Conservation (phyloP, 2,329 filamentous ascomycete species). For the Ophiosphaerella korrae region DNA sequence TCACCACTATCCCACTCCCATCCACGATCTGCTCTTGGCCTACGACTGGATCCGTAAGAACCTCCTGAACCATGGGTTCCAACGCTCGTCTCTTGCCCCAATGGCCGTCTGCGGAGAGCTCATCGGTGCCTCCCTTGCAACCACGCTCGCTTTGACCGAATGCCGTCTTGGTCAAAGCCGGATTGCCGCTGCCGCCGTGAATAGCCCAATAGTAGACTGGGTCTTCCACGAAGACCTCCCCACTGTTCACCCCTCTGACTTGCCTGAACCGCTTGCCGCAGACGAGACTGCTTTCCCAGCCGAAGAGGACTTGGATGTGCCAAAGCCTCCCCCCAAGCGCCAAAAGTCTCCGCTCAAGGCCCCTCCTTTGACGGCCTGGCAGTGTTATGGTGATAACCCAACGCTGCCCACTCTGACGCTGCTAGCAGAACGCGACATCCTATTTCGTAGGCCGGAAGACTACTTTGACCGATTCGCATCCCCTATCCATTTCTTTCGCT, state of each 20-base stretch:
- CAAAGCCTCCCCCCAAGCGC: slow-evolving; percentile 12
- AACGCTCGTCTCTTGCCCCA: slow-evolving; percentile 31
- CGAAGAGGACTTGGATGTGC: slow-evolving; percentile 32
- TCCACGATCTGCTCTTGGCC: slow-evolving; percentile 54
- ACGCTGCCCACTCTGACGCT: slow-evolving; percentile 38
- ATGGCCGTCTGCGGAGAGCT: slow-evolving; percentile 56
- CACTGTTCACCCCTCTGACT: slow-evolving; percentile 19
- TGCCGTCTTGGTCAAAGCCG: slow-evolving; percentile 48
- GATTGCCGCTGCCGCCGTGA: slow-evolving; percentile 53
- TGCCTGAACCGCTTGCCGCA: slow-evolving; percentile 35
- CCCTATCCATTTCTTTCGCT: slow-evolving; percentile 57
- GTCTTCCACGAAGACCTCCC: slow-evolving; percentile 47
- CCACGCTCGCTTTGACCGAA: slow-evolving; percentile 57
- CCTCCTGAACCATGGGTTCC: slow-evolving; percentile 30
- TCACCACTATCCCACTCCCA: slow-evolving; percentile 51
- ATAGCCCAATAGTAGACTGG: slow-evolving; percentile 57
- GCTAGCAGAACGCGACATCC: slow-evolving; percentile 37
- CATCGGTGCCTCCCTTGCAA: slow-evolving; percentile 54
- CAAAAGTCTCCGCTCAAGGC: slow-evolving; percentile 24
- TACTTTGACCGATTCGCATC: slow-evolving; percentile 58
- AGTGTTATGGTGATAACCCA: slow-evolving; percentile 28
- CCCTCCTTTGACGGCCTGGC: slow-evolving; percentile 34
- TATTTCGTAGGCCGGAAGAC: slow-evolving; percentile 51
- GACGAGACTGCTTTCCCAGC: slow-evolving; percentile 41
- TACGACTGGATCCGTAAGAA: slow-evolving; percentile 56